Base-by-base conservation (phyloP, 2,329 filamentous ascomycete genomes). In the Aaosphaeria pasadenensis region DNA sequence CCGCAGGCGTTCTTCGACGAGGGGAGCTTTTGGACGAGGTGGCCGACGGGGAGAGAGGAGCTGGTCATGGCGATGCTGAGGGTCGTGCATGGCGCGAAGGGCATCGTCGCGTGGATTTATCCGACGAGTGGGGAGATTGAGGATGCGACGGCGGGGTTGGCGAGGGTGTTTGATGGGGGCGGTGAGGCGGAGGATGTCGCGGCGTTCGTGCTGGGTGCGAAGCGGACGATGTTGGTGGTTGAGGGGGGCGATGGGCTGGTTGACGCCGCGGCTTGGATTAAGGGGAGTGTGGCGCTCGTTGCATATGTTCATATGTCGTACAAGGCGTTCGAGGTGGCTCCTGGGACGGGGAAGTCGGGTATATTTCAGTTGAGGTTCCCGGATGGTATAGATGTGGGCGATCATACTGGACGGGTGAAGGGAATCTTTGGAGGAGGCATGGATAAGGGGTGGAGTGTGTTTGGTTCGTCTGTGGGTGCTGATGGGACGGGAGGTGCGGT, bases 1-100 rank as follows among this genome's bases (percentile, higher is more conserved):
- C 70, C 77, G 4, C 77, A 80, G 58, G 76, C 71, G 0, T 81
- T 80, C 56, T 75, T 68, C 4, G 71, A 73, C 30, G 66, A 72
- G 44, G 66, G 70, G 4, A 56, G 51, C n/a, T 80, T 75, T 50
- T 81, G 78, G 77, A 49, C 55, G 6, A 59, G 75, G 4, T 71
- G 72, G 45, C 77, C 77, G 4, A 78, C 72, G 3, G 56, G 60
- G 0, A 63, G 55, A 0, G 78, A 80, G 55, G 73, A 74, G 45
- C 67, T 70, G 31, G 74, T 70, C 3, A 78, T 79, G 76, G 72
- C 67, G 42, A 63, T 78, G 49, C 53, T 80, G 9, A 67, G 66
- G 41, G 54, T 80, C 42, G 79, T 78, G 51, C 76, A 79, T 52
- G 71, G 73, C 41, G 77, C 75, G 0, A 80, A 76, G 54, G 77